Conservation (phyloP, 1,139 yeast species). For the Pichia sp. region DNA sequence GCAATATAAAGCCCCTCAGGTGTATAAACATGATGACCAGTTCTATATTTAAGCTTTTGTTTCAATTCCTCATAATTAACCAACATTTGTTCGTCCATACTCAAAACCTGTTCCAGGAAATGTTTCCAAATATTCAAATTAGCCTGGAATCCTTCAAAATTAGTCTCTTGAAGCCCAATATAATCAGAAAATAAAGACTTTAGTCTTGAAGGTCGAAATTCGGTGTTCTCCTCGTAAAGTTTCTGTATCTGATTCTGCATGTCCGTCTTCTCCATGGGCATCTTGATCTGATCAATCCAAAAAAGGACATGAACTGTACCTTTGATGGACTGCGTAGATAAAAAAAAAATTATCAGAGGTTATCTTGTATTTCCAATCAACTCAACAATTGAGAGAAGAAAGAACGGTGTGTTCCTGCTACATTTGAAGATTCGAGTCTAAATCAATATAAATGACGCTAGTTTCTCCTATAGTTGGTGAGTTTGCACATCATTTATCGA, state of each 20-base stretch:
- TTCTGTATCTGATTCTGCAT: constrained; percentile 1
- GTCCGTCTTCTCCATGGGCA: background rate
- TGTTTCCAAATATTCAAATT: constrained; percentile 58
- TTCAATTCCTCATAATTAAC: constrained; percentile 15
- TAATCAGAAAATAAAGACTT: constrained; percentile 63
- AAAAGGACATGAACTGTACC: too few species aligned
- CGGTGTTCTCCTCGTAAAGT: constrained; percentile 4
- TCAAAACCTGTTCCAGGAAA: constrained; percentile 24
- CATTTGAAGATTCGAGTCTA: too few species aligned
- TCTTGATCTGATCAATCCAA: background rate
- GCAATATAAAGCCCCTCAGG: constrained; percentile 24
- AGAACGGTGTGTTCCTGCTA: too few species aligned
- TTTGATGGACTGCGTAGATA: too few species aligned
- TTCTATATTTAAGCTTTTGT: constrained; percentile 9
- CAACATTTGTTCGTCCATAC: constrained; percentile 12
- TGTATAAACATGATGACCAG: constrained; percentile 8
- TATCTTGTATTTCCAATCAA: too few species aligned
- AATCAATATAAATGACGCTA: constrained; percentile 7
- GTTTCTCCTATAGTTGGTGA: constrained; percentile 17
- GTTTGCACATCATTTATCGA: constrained; percentile 13
- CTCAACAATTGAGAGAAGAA: too few species aligned
- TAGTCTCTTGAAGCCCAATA: constrained; percentile 37
- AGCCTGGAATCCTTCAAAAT: constrained; percentile 65
- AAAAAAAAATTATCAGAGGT: too few species aligned
- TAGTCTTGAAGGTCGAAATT: constrained; percentile 31